phyloP scores from a whole-genome alignment of 352 stramenopile genomes.

The Discostella stelligera region DNA sequence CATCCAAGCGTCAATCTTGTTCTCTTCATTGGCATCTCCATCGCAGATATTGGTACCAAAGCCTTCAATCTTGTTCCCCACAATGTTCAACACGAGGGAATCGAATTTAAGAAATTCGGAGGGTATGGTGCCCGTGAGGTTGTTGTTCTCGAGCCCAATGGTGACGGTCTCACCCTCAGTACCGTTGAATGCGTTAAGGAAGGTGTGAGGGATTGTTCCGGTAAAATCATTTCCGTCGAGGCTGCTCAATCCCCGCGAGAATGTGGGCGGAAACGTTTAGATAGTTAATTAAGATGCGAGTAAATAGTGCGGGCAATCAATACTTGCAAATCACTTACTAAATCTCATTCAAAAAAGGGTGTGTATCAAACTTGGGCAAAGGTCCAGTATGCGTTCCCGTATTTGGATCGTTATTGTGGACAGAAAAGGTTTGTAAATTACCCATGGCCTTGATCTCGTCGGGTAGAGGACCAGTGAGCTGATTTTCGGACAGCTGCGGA shows the following conservation, averaged over 20 bases:
- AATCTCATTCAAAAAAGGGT: conserved; percentile 54
- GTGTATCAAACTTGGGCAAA: conserved; percentile 46
- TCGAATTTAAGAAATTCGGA: conserved; percentile 54
- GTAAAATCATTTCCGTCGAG: conserved; percentile 67
- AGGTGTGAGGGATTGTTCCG: conserved; percentile 49
- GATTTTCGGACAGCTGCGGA: conserved; percentile 51
- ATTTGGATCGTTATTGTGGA: conserved; percentile 56
- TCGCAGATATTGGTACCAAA: conserved; percentile 59
- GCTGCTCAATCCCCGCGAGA: conserved; percentile 4
- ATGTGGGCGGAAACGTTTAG: not conserved
- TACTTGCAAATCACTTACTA: conserved; percentile 34
- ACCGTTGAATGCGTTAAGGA: conserved; percentile 43
- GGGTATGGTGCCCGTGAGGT: conserved; percentile 65
- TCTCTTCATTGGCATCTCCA: conserved; percentile 8
- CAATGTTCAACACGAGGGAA: conserved; percentile 62
- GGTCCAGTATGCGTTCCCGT: conserved; percentile 46
- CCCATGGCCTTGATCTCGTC: conserved; percentile 53
- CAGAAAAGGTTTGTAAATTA: conserved; percentile 61
- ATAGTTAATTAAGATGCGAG: not conserved
- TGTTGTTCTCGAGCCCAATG: conserved; percentile 70
- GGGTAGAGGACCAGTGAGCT: conserved; percentile 47
- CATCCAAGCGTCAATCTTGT: conserved; percentile 63
- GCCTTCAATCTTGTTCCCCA: conserved; percentile 69
- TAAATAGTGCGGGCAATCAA: not conserved
- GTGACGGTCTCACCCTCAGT: conserved; percentile 37